Evolutionary conservation across 164 flowering plant species (phyloP), one percentile per base, ranked within the genome.

Genomic region (Taxillus chinensis): DNA sequence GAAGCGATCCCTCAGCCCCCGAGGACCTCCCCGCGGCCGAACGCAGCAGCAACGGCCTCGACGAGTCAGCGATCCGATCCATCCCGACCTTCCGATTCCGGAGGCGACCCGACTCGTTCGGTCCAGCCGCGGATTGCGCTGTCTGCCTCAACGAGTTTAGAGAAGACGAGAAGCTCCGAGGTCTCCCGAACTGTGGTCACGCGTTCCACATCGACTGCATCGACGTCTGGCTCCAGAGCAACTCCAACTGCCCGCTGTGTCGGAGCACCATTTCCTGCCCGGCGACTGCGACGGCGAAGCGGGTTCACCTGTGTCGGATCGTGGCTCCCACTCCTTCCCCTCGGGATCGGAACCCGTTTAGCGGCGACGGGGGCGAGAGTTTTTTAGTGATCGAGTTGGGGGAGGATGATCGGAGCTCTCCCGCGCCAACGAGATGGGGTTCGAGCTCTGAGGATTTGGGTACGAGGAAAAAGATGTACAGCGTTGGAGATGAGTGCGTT

Each of bases 201-300:
- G 79, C 76, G 3, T 93, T 93, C 55, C 98, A 93, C 60, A 83
- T 90, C 3, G 98, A 93, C 49, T 93, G 98, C 70, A 86, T 93
- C 41, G 98, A 93, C 57, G 78, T 85, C 13, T 93, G 98, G 98
- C 90, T 93, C 15, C 98, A 90, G 61, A 85, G 58, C 78, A 86
- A 85, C 63, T 83, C 85, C 2, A 90, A 86, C 59, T 93, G 98
- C 75, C 98, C 98, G 12, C 89, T 93, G 49, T 93, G 98, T 67
- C 73, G 98, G 74, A 79, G 84, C 38, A 82, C 79, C 70, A 74
- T 93, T 68, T 90, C 92, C 3, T 66, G 13, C 27, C 27, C 27
- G 27, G 27, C 27, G 27, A 27, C 27, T 27, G 27, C 27, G 27
- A 27, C 27, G 27, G 27, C 27, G 27, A 27, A 27, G 27, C 55